phyloP scores from a whole-genome alignment of 2,329 filamentous ascomycete species.

The Canariomyces notabilis region DNA sequence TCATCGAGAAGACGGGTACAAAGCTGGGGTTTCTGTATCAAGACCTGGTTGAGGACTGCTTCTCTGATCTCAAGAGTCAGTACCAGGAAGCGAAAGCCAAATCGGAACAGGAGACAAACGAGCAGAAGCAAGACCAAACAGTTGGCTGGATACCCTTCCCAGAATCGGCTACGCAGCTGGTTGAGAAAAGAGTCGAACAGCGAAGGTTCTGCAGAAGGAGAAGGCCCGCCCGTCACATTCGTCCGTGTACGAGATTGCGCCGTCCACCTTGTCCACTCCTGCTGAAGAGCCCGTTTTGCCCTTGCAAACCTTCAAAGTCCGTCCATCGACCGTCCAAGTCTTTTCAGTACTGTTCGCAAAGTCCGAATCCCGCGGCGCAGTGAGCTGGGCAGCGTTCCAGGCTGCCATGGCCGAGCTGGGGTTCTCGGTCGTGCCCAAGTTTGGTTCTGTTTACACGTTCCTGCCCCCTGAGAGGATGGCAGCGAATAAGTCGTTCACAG shows the following conservation, averaged over 20 bases:
- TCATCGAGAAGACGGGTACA: slow-evolving; percentile 35
- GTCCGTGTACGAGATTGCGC: slow-evolving; percentile 31
- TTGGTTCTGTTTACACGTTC: slow-evolving; percentile 41
- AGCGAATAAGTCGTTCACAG: slow-evolving; percentile 28
- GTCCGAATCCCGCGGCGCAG: slow-evolving; percentile 27
- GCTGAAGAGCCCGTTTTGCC: background rate
- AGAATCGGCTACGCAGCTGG: slow-evolving; percentile 15
- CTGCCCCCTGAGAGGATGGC: slow-evolving; percentile 27
- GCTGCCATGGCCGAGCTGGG: slow-evolving; percentile 38
- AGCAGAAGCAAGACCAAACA: slow-evolving; percentile 3
- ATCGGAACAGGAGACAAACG: slow-evolving; percentile 20
- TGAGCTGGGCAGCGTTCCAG: slow-evolving; percentile 36
- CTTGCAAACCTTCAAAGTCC: slow-evolving; percentile 32
- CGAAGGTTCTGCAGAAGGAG: slow-evolving; percentile 37
- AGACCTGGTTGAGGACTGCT: slow-evolving; percentile 36
- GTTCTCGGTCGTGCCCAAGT: slow-evolving; percentile 38
- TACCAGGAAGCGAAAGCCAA: slow-evolving; percentile 26
- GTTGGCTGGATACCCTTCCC: slow-evolving; percentile 19
- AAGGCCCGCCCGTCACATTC: slow-evolving; percentile 39
- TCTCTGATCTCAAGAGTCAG: slow-evolving; percentile 31
- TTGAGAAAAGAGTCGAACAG: slow-evolving; percentile 29
- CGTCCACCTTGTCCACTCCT: background rate
- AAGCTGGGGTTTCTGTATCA: slow-evolving; percentile 41
- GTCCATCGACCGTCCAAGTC: slow-evolving; percentile 32
- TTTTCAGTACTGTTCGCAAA: slow-evolving; percentile 35